phyloP scores from a whole-genome alignment of 192 early-diverging fungal genomes.

The Thamnidium elegans region DNA sequence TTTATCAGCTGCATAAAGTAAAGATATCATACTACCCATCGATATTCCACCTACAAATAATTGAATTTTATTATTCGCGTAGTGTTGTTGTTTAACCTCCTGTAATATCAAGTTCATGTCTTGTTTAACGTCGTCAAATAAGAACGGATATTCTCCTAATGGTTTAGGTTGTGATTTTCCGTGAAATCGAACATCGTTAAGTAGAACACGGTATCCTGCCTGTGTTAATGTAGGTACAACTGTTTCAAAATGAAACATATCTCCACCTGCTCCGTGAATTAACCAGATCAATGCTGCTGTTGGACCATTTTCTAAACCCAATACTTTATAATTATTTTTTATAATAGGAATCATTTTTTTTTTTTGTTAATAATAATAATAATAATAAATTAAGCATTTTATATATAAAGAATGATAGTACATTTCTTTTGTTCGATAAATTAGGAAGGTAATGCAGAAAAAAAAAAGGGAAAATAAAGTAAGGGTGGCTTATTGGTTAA shows the following conservation, averaged over 20 bases:
- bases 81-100: not conserved
- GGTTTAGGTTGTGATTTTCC: constrained; percentile 36
- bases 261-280: constrained; percentile 29
- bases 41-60: constrained; percentile 22
- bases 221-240: constrained; percentile 39
- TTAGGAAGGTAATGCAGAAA: constrained; percentile 2
- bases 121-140: not conserved
- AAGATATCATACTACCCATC: constrained; percentile 14
- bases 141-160: not conserved
- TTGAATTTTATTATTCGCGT: not conserved
- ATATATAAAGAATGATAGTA: not conserved
- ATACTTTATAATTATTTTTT: not conserved
- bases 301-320: not conserved
- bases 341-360: not conserved
- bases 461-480: too few species aligned
- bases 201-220: constrained; percentile 46
- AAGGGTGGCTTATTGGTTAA: not conserved
- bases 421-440: constrained; percentile 12
- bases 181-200: constrained; percentile 39
- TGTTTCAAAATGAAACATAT: constrained; percentile 17
- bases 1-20: not conserved
- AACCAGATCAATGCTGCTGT: constrained; percentile 3
- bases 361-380: not conserved
- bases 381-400: not conserved
- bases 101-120: not conserved